Base-by-base conservation (phyloP, 1,284 basidiomycete species). In the Pyrrhoderma lamaoense region DNA sequence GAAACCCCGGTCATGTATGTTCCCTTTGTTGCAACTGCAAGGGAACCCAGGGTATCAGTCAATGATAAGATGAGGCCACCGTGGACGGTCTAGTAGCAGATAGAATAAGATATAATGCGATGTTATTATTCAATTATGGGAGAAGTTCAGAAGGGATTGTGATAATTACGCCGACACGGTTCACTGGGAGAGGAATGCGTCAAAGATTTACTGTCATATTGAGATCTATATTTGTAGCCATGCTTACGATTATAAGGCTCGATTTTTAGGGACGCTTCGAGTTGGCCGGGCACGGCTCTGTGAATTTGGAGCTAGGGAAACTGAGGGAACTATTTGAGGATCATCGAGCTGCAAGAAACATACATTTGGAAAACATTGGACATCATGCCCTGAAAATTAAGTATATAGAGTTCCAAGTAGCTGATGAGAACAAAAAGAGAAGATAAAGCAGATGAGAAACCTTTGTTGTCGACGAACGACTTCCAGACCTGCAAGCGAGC, bases 1-100 rank as follows among this genome's bases (percentile, higher is more conserved):
- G 86, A 90, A 5, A 94, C 89, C 14, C 91, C 86, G 0, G 92
- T 93, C 80, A 90, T 87, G 64, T 71, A 85, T 21, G 91, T 78
- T 3, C 92, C 92, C 57, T 84, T 83, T 11, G 84, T 80, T 0
- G 88, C 86, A 19, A 94, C 77, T 5, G 88, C 88, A 9, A 94
- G 75, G 0, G 85, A 89, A 4, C 92, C 91, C 42, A 90, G 69
- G 7, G 89, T 92, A 64, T 94, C 91, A 8, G 89, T 89, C 16
- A 95, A 68, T 1, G 89, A 89, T 61, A 89, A 68, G 59, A 93
- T 82, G 37, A 93, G 73, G 5, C 92, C 92, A 9, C 92, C 91
- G 60, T 94, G 92, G 8, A 89, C 81, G 60, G 75, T 75, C 71
- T 71, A 52, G 51, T 38, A 13, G 57, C 58, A 18, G n/a, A n/a